These are phyloP conservation scores for Aspergillus transmontanensis DNA, from an alignment of 2,329 filamentous ascomycete genomes.

Conservation along the genomic window DNA sequence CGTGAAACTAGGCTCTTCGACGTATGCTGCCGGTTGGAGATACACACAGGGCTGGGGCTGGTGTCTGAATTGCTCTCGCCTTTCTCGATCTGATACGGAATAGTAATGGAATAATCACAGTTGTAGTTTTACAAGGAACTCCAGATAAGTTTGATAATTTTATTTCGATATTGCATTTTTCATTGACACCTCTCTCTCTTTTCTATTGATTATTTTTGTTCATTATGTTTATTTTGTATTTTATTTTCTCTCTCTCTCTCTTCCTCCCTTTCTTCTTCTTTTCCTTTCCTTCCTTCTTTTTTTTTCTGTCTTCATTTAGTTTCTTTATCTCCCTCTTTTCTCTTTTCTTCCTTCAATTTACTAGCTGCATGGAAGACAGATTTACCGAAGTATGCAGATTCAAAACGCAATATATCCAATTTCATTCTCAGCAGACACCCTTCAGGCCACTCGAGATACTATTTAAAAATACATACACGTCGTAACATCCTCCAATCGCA, in stretches of 20 bases:
- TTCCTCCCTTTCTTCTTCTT: no score
- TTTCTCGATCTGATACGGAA: neutral
- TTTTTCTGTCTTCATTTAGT: neutral
- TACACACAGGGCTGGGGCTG: neutral
- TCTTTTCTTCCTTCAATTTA: no score
- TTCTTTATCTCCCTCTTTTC: no score
- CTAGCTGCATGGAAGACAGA: no score
- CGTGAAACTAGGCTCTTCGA: neutral
- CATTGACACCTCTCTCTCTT: no score
- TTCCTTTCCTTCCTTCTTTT: neutral
- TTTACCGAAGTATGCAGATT: neutral
- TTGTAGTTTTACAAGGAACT: no score
- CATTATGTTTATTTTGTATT: no score
- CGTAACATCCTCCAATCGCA: neutral
- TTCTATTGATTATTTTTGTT: no score
- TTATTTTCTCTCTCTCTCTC: no score
- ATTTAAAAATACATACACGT: neutral
- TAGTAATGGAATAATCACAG: neutral
- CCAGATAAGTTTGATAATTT: no score
- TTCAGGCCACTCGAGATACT: neutral
- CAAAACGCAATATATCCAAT: neutral
- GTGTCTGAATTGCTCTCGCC: neutral
- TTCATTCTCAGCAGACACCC: neutral
- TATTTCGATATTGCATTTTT: no score
- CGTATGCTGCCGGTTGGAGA: neutral